These are phyloP conservation scores for Saccharomycopsis sp. DNA, from an alignment of 805 yeast species.

Conservation along the genomic window DNA sequence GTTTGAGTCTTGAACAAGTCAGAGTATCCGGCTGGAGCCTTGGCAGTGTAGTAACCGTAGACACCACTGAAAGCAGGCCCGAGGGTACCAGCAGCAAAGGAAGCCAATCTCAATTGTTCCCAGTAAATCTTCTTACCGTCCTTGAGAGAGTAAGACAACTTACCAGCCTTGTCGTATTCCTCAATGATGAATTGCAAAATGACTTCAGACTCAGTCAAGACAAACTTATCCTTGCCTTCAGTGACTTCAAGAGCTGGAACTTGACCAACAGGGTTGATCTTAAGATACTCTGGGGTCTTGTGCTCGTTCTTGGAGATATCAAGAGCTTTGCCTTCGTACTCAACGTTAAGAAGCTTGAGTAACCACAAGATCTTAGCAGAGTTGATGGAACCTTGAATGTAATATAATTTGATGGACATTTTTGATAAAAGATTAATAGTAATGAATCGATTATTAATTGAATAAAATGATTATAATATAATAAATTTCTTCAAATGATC, in stretches of 20 bases:
- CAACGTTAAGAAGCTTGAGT: background rate
- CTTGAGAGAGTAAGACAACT: conserved; percentile 30
- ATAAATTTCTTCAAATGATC: no score
- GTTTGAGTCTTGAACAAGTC: conserved; percentile 42
- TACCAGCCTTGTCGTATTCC: conserved; percentile 47
- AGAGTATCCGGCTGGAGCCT: conserved; percentile 47
- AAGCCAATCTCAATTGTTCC: conserved; percentile 42
- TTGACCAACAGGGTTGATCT: conserved; percentile 53
- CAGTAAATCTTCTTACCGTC: conserved; percentile 38
- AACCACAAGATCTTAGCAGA: background rate
- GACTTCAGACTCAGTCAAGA: conserved; percentile 52
- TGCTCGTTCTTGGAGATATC: conserved; percentile 37
- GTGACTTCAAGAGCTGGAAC: conserved; percentile 45
- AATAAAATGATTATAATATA: no score
- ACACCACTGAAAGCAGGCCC: conserved; percentile 63
- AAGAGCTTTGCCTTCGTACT: conserved; percentile 25
- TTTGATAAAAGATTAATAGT: no score
- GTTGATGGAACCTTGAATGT: no score
- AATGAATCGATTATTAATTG: no score
- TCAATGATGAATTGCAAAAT: conserved; percentile 52
- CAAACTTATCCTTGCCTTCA: conserved; percentile 32
- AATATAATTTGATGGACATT: no score
- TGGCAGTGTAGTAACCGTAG: conserved; percentile 40
- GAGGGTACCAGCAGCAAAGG: conserved; percentile 49
- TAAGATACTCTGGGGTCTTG: conserved; percentile 48